These are phyloP conservation scores for Neurospora sp. DNA, from an alignment of 495 filamentous ascomycete genomes.

Conservation along the genomic window DNA sequence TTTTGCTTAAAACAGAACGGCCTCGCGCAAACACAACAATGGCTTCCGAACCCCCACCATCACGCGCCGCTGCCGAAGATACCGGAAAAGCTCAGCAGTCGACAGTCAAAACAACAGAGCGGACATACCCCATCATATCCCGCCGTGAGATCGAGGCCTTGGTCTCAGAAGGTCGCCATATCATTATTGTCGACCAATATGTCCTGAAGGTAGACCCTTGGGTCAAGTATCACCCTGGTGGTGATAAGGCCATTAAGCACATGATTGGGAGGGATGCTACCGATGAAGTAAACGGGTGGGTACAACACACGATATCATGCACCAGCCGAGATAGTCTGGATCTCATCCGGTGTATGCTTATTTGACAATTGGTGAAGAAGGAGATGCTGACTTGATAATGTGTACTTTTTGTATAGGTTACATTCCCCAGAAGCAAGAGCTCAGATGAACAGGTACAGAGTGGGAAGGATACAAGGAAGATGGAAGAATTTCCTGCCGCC, in stretches of 20 bases:
- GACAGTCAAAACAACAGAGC: conserved; percentile 21
- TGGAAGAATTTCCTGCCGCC: conserved; percentile 90
- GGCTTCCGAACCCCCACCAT: not conserved
- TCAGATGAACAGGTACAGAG: conserved; percentile 72
- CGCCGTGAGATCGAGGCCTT: conserved; percentile 74
- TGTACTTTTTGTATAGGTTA: conserved; percentile 42
- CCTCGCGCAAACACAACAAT: not conserved
- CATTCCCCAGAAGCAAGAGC: conserved; percentile 71
- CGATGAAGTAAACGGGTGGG: conserved; percentile 86
- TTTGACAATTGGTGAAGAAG: not conserved
- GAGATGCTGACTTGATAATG: not conserved
- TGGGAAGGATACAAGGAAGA: conserved; percentile 69
- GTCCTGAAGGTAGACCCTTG: conserved; percentile 84
- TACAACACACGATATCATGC: conserved; percentile 13
- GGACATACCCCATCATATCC: conserved; percentile 39
- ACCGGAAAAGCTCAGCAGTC: not conserved
- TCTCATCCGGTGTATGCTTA: not conserved
- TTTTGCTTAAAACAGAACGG: not conserved
- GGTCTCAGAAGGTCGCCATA: conserved; percentile 73
- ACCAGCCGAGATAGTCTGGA: not conserved
- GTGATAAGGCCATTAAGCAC: conserved; percentile 83
- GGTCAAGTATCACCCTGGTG: conserved; percentile 83
- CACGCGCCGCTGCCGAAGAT: not conserved
- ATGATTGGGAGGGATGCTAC: conserved; percentile 97
- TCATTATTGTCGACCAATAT: conserved; percentile 71